Evolutionary conservation across 805 yeast species (phyloP).

Genomic region (Saccharomyces jurei): DNA sequence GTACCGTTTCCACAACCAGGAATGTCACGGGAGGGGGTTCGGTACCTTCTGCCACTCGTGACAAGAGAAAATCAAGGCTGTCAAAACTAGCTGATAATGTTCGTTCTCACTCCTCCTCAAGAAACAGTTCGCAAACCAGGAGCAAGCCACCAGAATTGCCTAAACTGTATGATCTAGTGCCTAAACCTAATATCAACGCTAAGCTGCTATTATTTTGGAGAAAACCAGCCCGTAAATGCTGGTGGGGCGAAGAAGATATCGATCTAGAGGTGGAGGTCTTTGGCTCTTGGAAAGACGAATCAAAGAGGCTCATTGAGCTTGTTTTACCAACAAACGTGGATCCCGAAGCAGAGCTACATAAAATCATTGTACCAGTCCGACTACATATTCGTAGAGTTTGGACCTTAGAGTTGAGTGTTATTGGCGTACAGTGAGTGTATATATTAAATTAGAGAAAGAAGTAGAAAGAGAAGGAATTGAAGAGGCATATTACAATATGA

Average conservation of each 20-base stretch:
- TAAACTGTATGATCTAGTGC: conserved; percentile 27
- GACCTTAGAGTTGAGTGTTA: conserved; percentile 88
- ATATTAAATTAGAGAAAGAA: neutral
- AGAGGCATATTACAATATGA: neutral
- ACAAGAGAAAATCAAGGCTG: conserved; percentile 46
- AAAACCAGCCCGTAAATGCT: conserved; percentile 96
- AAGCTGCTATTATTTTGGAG: conserved; percentile 89
- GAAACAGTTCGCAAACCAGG: conserved; percentile 36
- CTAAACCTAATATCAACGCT: conserved; percentile 34
- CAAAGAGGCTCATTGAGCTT: conserved; percentile 7
- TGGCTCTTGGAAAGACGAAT: conserved; percentile 18
- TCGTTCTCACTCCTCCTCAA: conserved; percentile 51
- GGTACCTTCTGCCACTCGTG: conserved; percentile 16
- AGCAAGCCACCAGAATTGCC: conserved; percentile 27
- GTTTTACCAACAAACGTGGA: conserved; percentile 11
- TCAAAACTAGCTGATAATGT: conserved; percentile 54
- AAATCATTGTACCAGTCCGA: conserved; percentile 40
- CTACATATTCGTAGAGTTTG: conserved; percentile 90
- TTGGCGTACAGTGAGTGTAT: conserved; percentile 52
- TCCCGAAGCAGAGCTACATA: conserved; percentile 9
- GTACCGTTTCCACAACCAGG: conserved; percentile 3
- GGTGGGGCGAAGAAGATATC: conserved; percentile 77
- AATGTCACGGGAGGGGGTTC: neutral
- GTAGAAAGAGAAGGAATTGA: neutral
- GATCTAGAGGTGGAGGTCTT: conserved; percentile 35